A percentile compares a stretch with the other conserved stretches of the same genome.
Evolutionary conservation across 768 basidiomycete species (phyloP).

Genomic region (Hysterangium stoloniferum): DNA sequence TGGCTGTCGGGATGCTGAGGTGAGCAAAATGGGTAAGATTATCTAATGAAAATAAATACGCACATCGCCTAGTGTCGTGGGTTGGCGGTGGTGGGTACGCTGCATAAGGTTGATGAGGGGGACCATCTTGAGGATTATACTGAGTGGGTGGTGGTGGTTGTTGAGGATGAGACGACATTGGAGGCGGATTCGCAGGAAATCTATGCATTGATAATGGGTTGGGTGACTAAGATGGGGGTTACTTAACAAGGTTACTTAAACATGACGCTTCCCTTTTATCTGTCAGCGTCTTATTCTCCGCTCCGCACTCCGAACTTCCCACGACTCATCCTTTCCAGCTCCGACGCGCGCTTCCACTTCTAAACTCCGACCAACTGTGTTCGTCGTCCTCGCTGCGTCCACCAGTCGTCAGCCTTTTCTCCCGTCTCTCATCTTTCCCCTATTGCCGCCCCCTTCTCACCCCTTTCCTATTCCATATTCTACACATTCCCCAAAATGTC

Average conservation of each 20-base stretch:
- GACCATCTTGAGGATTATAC: conserved; percentile 1
- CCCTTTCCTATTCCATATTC: background rate
- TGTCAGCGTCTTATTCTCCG: background rate
- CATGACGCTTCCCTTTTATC: background rate
- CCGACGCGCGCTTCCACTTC: background rate
- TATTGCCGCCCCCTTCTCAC: background rate
- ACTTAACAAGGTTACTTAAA: conserved; percentile 10
- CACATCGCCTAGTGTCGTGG: conserved; percentile 9
- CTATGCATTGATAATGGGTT: conserved; percentile 5
- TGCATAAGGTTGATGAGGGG: conserved; percentile 2
- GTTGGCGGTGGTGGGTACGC: conserved; percentile 9
- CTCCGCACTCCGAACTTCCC: conserved; percentile 1
- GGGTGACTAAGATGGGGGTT: conserved; percentile 11
- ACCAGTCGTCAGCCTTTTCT: background rate
- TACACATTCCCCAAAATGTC: background rate
- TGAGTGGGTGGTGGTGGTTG: background rate
- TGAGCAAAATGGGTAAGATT: conserved; percentile 4
- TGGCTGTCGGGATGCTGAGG: conserved; percentile 1
- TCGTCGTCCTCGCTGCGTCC: background rate
- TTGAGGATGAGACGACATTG: background rate
- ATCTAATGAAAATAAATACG: conserved; percentile 8
- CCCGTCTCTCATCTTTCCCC: background rate
- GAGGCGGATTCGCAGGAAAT: conserved; percentile 3
- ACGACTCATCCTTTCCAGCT: background rate
- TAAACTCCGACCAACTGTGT: background rate